Evolutionary conservation across 2,329 filamentous ascomycete genomes (phyloP), one percentile per base, ranked within the genome.

Genomic region (Grosmannia penicillata): DNA sequence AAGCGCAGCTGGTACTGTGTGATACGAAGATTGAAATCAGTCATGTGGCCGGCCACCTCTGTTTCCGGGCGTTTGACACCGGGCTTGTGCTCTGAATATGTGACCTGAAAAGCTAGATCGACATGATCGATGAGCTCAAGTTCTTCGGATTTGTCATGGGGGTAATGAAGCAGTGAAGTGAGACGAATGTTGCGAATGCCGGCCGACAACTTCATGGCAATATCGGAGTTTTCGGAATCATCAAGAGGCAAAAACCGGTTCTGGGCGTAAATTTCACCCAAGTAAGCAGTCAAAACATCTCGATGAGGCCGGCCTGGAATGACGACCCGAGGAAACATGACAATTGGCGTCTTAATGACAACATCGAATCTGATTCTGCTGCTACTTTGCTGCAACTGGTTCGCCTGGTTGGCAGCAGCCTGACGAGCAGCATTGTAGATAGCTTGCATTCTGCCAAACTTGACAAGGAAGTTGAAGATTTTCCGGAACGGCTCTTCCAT

Each of bases 401-500:
- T 93, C 9, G 91, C 93, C 56, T 95, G 87, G 44, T 83, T 89
- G 28, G 91, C 84, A 3, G 93, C 91, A 28, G 89, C 93, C 58
- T 94, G 85, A 25, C 93, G 76, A 11, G 93, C 91, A 30, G 91
- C 89, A 53, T 99, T 98, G 65, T 94, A 98, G 38, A 98, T 82
- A 18, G 91, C 89, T 58, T 98, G 91, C 91, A 99, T 99, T 60
- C 93, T 94, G 43, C 93, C 91, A 56, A 99, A 99, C 52, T 98
- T 98, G 56, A 99, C 86, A 31, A 93, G 67, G 57, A 98, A 99
- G 48, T 93, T 84, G 58, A 98, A 84, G 46, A 99, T 96, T 60
- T 96, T 96, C 37, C 91, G 77, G 65, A 96, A 95, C 0, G 91
- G 91, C 56, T 98, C 93, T 44, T 95, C 89, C 4, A 96, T 63